Conservation (phyloP, 2,329 filamentous ascomycete genomes). For the Colletotrichum agaves region DNA sequence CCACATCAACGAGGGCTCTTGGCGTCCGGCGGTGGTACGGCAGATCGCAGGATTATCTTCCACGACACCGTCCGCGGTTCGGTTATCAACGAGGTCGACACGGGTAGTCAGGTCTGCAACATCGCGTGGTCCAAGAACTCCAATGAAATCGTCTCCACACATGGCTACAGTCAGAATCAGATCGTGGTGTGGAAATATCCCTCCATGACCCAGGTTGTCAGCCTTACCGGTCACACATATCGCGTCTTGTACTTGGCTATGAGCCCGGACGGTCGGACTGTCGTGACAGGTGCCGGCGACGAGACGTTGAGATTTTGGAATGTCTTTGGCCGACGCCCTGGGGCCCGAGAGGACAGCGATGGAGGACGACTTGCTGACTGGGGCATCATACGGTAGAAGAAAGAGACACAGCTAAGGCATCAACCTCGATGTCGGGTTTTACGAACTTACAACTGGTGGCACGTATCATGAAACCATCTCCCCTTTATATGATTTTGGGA, state of each 20-base stretch:
- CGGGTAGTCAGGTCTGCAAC: conserved; percentile 98
- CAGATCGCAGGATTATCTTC: conserved; percentile 96
- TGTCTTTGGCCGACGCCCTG: conserved; percentile 86
- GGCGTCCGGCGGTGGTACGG: conserved; percentile 95
- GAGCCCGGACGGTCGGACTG: conserved; percentile 93
- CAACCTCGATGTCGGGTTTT: too few relatives aligned
- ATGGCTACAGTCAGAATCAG: conserved; percentile 97
- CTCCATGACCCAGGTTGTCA: conserved; percentile 96
- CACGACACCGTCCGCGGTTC: conserved; percentile 92
- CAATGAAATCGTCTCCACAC: conserved; percentile 96
- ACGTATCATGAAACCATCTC: conserved; percentile 1
- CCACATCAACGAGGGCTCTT: conserved; percentile 93
- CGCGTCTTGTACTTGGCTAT: conserved; percentile 96
- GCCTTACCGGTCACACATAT: conserved; percentile 95
- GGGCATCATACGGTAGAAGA: conserved; percentile 78
- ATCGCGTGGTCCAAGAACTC: conserved; percentile 97
- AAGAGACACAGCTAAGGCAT: not conserved
- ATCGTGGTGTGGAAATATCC: conserved; percentile 99
- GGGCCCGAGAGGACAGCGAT: conserved; percentile 75
- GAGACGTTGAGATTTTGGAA: conserved; percentile 98
- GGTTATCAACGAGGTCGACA: conserved; percentile 89
- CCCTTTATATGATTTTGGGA: conserved; percentile 3
- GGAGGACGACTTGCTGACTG: conserved; percentile 77
- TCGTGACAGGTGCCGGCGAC: conserved; percentile 95
- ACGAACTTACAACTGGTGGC: not conserved